Conservation (phyloP, 805 yeast species). For the Metschnikowia dekortorum region DNA sequence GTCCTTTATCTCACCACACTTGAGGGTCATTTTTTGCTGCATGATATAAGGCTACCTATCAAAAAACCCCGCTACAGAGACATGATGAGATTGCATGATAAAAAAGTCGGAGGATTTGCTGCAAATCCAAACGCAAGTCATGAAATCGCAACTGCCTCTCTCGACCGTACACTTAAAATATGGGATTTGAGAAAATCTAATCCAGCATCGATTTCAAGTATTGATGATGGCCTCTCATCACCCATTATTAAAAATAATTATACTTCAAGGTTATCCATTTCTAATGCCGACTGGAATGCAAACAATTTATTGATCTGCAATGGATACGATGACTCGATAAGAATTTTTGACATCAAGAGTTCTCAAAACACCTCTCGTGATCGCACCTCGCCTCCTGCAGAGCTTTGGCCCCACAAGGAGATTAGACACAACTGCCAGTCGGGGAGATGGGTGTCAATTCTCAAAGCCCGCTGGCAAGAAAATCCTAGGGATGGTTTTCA, state of each 20-base stretch:
- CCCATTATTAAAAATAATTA: conserved; percentile 58
- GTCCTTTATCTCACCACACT: conserved; percentile 70
- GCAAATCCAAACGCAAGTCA: conserved; percentile 64
- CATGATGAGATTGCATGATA: conserved; percentile 69
- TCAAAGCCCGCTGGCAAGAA: conserved; percentile 83
- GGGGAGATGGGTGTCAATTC: conserved; percentile 93
- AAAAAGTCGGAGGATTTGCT: conserved; percentile 87
- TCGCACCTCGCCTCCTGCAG: background rate
- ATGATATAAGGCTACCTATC: conserved; percentile 57
- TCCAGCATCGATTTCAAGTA: conserved; percentile 9
- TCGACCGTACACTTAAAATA: conserved; percentile 76
- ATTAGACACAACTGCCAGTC: conserved; percentile 91
- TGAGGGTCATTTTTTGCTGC: conserved; percentile 71
- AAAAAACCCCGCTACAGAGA: conserved; percentile 20
- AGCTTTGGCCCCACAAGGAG: background rate
- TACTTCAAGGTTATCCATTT: conserved; percentile 72
- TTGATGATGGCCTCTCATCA: conserved; percentile 21
- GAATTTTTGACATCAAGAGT: conserved; percentile 8
- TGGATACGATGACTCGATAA: conserved; percentile 57
- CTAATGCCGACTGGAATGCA: conserved; percentile 78
- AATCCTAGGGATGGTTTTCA: conserved; percentile 66
- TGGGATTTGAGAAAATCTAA: conserved; percentile 76
- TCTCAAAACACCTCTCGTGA: background rate
- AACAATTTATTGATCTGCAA: conserved; percentile 75
- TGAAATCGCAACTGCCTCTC: conserved; percentile 81